Conservation (phyloP, 1,284 basidiomycete species). For the Malassezia sympodialis region DNA sequence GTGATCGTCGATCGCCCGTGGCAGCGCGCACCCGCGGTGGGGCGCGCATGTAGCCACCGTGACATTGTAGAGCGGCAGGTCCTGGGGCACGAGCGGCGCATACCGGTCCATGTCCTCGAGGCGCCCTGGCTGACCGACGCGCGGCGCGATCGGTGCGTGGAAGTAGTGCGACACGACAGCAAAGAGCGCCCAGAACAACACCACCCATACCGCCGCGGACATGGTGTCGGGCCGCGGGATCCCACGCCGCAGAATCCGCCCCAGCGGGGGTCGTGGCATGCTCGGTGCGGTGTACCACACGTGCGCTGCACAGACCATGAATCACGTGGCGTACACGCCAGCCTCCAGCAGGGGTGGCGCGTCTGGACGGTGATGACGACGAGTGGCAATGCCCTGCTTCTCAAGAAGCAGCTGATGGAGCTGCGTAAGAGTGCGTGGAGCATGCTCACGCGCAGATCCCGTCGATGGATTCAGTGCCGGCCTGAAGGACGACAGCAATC, state of each 20-base stretch:
- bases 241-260: neutral
- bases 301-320: constrained; percentile 6
- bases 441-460: constrained; percentile 19
- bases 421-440: constrained; percentile 36
- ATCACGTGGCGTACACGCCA: neutral
- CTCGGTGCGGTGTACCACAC: neutral
- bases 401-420: constrained; percentile 45
- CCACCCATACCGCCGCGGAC: neutral
- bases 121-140: neutral
- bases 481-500: constrained; percentile 47
- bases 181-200: neutral
- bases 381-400: constrained; percentile 39
- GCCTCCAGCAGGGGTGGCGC: neutral
- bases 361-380: constrained; percentile 26
- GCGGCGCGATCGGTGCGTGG: neutral
- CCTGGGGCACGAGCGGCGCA: constrained; percentile 1
- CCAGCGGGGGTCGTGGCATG: neutral
- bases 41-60: constrained; percentile 1
- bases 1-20: constrained; percentile 62
- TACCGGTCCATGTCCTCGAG: neutral
- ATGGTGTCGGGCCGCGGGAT: neutral
- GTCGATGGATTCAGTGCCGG: constrained; percentile 48
- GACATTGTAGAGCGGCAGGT: constrained; percentile 3
- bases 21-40: constrained; percentile 54
- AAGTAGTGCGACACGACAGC: neutral